Percentiles rank a stretch among this genome's conserved stretches.
Evolutionary conservation across 495 filamentous ascomycete species (phyloP).

Genomic region (Podospora fimiseda): DNA sequence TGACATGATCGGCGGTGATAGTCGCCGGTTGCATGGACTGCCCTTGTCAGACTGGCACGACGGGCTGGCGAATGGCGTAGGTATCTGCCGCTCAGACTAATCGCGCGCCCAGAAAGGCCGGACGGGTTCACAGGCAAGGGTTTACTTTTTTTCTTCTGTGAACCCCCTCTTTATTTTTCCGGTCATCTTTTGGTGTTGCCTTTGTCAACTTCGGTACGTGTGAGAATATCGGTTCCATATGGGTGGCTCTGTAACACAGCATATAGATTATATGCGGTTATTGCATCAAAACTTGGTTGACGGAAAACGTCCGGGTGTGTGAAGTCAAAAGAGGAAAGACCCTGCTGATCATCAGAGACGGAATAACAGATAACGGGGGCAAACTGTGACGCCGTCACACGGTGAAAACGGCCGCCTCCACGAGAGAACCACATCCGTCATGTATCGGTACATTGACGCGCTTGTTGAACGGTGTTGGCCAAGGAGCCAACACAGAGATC

Average conservation of each 20-base stretch:
- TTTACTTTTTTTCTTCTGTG: background rate
- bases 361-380: conserved; percentile 7
- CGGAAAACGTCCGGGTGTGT: background rate
- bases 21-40: conserved; percentile 23
- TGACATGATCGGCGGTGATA: conserved; percentile 31
- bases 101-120: background rate
- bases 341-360: conserved; percentile 29
- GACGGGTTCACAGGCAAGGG: background rate
- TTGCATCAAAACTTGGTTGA: conserved; percentile 9
- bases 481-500: conserved; percentile 5
- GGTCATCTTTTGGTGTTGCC: too few relatives aligned
- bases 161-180: background rate
- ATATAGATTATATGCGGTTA: background rate
- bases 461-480: background rate
- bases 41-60: conserved; percentile 20
- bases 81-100: background rate
- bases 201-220: too few relatives aligned
- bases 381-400: conserved; percentile 2
- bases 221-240: too few relatives aligned
- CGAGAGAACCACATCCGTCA: background rate
- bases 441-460: background rate
- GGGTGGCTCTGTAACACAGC: conserved; percentile 3
- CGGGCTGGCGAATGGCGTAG: conserved; percentile 8
- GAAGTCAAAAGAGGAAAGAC: conserved; percentile 25
- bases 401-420: background rate